phyloP scores from a whole-genome alignment of 495 filamentous ascomycete species.

The Neurospora sp. region DNA sequence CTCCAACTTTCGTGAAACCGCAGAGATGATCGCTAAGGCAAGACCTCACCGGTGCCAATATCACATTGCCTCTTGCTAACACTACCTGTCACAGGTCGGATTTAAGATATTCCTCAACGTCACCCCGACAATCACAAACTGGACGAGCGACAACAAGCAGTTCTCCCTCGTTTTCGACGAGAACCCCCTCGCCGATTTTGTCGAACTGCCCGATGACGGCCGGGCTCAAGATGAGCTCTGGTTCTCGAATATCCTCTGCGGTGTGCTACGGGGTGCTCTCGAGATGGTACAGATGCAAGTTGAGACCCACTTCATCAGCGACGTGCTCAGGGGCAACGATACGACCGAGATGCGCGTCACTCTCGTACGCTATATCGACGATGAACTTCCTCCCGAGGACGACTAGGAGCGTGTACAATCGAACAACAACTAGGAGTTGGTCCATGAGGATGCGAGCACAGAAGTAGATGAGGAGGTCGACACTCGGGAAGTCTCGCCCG shows the following conservation, averaged over 20 bases:
- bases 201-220: constrained; percentile 93
- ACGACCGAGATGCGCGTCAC: constrained; percentile 95
- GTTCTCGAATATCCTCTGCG: constrained; percentile 97
- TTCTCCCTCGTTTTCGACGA: constrained; percentile 96
- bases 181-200: constrained; percentile 93
- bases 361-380: constrained; percentile 89
- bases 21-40: constrained; percentile 93
- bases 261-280: constrained; percentile 77
- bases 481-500: not conserved
- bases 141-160: constrained; percentile 90
- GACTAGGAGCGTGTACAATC: constrained; percentile 44
- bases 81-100: constrained; percentile 54
- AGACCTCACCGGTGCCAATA: not conserved
- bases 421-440: not conserved
- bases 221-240: constrained; percentile 92
- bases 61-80: not conserved
- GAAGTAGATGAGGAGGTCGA: not conserved
- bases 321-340: constrained; percentile 87
- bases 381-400: constrained; percentile 94
- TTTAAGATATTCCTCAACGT: constrained; percentile 99
- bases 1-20: constrained; percentile 87
- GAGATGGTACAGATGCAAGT: constrained; percentile 99
- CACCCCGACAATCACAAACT: constrained; percentile 89
- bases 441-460: not conserved
- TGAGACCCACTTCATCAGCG: constrained; percentile 93